Percentiles rank a stretch among this genome's conserved stretches.
phyloP scores from a whole-genome alignment of 176 grass and related monocot genomes.

The Carex parvula region DNA sequence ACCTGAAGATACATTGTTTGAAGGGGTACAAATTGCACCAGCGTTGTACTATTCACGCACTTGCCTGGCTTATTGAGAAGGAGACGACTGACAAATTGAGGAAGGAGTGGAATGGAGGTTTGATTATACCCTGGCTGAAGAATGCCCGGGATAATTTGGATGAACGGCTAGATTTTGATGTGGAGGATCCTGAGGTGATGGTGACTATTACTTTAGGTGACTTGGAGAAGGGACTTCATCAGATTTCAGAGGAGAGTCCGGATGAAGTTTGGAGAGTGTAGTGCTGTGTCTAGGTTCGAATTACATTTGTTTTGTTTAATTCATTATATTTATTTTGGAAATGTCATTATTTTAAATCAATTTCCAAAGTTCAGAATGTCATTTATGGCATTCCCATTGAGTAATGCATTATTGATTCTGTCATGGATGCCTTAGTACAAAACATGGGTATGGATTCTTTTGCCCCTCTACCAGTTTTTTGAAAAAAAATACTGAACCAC shows the following conservation, averaged over 20 bases:
- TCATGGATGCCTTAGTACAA: neutral
- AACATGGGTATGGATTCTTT: neutral
- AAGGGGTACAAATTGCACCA: slow-evolving; percentile 80
- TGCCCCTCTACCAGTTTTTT: neutral
- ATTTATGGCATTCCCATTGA: neutral
- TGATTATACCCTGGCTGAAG: slow-evolving; percentile 65
- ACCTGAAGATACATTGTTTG: slow-evolving; percentile 65
- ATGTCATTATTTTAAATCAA: neutral
- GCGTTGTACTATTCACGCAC: slow-evolving; percentile 41
- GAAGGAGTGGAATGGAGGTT: slow-evolving; percentile 81
- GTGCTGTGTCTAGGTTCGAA: neutral
- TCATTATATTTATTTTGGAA: neutral
- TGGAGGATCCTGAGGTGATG: slow-evolving; percentile 42
- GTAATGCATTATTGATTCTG: neutral
- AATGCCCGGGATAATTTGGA: slow-evolving; percentile 88
- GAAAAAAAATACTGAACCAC: neutral
- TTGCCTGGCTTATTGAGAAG: slow-evolving; percentile 51
- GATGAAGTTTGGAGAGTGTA: slow-evolving; percentile 18
- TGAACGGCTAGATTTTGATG: slow-evolving; percentile 76
- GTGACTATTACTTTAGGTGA: slow-evolving; percentile 79
- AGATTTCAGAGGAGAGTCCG: slow-evolving; percentile 36
- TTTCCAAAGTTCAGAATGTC: neutral
- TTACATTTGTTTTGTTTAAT: neutral
- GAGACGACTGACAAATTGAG: slow-evolving; percentile 56
- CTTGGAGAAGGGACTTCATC: slow-evolving; percentile 69